phyloP scores from a whole-genome alignment of 352 stramenopile genomes.

The Globisporangium cystogenes region DNA sequence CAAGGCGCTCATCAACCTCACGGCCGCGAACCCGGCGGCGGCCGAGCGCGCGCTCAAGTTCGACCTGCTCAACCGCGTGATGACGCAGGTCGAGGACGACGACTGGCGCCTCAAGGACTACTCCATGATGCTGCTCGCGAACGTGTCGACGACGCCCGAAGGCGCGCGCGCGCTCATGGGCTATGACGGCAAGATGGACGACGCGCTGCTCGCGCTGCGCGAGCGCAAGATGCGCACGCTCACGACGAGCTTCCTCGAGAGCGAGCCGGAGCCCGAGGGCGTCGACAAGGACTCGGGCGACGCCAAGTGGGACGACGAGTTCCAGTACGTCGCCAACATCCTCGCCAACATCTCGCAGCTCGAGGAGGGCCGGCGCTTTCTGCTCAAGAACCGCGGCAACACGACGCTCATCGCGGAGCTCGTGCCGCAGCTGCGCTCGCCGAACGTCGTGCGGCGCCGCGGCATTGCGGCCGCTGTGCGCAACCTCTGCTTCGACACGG shows the following conservation, averaged over 20 bases:
- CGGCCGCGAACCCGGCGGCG: slow-evolving; percentile 53
- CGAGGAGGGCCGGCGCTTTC: slow-evolving; percentile 67
- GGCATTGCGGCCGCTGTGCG: slow-evolving; percentile 60
- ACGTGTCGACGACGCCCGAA: slow-evolving; percentile 68
- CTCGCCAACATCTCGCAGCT: slow-evolving; percentile 83
- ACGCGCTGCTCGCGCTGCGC: slow-evolving; percentile 43
- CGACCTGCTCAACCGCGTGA: slow-evolving; percentile 82
- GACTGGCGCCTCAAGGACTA: slow-evolving; percentile 81
- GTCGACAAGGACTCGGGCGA: slow-evolving; percentile 62
- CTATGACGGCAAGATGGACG: slow-evolving; percentile 39
- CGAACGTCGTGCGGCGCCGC: slow-evolving; percentile 75
- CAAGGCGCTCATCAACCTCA: slow-evolving; percentile 86
- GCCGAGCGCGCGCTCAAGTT: slow-evolving; percentile 74
- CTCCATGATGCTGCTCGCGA: slow-evolving; percentile 87
- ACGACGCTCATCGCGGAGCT: slow-evolving; percentile 63
- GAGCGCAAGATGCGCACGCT: slow-evolving; percentile 81
- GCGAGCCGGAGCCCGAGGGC: slow-evolving; percentile 70
- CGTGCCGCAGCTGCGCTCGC: slow-evolving; percentile 71
- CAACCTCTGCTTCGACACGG: slow-evolving; percentile 86
- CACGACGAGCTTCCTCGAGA: slow-evolving; percentile 63
- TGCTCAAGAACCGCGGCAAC: slow-evolving; percentile 66
- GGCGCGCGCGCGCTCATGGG: slow-evolving; percentile 65
- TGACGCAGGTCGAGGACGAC: slow-evolving; percentile 76
- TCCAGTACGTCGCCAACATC: slow-evolving; percentile 85
- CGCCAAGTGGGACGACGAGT: slow-evolving; percentile 85